phyloP scores from a whole-genome alignment of 2,329 filamentous ascomycete species.

The Microcyclospora pomicola region DNA sequence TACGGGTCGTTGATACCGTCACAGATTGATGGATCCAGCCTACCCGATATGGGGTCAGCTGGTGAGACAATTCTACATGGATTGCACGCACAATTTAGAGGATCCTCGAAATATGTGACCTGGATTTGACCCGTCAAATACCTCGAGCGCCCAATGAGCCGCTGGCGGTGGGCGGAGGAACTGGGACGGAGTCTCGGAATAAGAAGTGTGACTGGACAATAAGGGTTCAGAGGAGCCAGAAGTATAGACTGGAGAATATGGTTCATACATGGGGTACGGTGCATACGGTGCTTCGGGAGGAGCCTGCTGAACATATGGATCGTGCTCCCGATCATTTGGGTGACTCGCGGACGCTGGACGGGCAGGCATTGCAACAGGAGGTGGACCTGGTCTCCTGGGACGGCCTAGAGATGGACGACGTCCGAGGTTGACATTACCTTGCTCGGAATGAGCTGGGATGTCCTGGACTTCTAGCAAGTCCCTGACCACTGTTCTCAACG shows the following conservation, averaged over 20 bases:
- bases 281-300: conserved; percentile 25
- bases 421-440: no score
- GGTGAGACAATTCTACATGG: neutral
- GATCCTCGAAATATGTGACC: conserved; percentile 23
- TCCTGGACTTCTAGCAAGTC: conserved; percentile 3
- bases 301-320: conserved; percentile 4
- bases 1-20: conserved; percentile 8
- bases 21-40: conserved; percentile 11
- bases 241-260: conserved; percentile 29
- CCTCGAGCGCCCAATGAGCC: conserved; percentile 30
- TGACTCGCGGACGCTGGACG: conserved; percentile 4
- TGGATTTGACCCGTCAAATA: conserved; percentile 30
- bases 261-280: conserved; percentile 10
- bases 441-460: no score
- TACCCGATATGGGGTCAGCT: conserved; percentile 1
- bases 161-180: conserved; percentile 4
- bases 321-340: conserved; percentile 6
- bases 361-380: neutral
- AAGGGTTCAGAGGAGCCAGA: conserved; percentile 29
- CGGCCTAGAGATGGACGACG: no score
- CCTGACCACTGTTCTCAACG: neutral
- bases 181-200: conserved; percentile 10
- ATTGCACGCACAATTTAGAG: conserved; percentile 6
- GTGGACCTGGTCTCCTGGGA: neutral
- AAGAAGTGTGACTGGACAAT: conserved; percentile 20